Conservation (phyloP, 2,329 filamentous ascomycete species). For the Penicillium digitatum region DNA sequence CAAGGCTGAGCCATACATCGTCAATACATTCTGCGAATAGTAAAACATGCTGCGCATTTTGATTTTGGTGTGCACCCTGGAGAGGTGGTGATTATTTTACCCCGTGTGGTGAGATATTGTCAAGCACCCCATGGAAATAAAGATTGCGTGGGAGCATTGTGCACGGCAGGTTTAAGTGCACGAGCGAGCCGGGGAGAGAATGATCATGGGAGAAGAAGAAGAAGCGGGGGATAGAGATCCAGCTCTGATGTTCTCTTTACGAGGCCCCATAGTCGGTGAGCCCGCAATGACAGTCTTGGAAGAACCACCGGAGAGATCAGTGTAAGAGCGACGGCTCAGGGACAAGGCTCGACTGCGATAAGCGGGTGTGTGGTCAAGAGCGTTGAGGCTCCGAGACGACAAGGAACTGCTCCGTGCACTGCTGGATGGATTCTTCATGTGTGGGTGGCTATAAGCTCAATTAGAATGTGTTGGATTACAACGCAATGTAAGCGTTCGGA, state of each 20-base stretch:
- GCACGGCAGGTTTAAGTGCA: conserved; percentile 19
- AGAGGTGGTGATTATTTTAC: background rate
- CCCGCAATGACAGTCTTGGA: conserved; percentile 36
- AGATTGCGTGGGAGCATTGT: background rate
- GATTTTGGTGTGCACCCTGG: background rate
- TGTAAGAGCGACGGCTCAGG: conserved; percentile 27
- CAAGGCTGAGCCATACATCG: conserved; percentile 15
- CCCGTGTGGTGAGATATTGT: background rate
- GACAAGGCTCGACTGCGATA: conserved; percentile 30
- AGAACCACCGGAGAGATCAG: conserved; percentile 34
- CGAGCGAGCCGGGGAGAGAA: conserved; percentile 35
- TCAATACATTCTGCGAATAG: conserved; percentile 17
- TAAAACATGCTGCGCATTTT: conserved; percentile 12
- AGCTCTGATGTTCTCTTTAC: conserved; percentile 38
- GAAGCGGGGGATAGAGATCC: conserved; percentile 39
- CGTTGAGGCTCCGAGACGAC: conserved; percentile 38
- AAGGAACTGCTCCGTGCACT: conserved; percentile 36
- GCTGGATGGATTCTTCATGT: conserved; percentile 38
- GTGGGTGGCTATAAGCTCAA: conserved; percentile 32
- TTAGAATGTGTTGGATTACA: conserved; percentile 24
- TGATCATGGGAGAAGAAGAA: conserved; percentile 39
- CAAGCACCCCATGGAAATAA: background rate
- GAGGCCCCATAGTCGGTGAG: conserved; percentile 35
- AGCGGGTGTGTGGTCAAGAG: conserved; percentile 40
- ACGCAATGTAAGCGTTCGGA: conserved; percentile 8